A percentile compares a stretch with the other conserved stretches of the same genome.
Evolutionary conservation across 345 rosid species (phyloP).

Genomic region (Camelina sativa): DNA sequence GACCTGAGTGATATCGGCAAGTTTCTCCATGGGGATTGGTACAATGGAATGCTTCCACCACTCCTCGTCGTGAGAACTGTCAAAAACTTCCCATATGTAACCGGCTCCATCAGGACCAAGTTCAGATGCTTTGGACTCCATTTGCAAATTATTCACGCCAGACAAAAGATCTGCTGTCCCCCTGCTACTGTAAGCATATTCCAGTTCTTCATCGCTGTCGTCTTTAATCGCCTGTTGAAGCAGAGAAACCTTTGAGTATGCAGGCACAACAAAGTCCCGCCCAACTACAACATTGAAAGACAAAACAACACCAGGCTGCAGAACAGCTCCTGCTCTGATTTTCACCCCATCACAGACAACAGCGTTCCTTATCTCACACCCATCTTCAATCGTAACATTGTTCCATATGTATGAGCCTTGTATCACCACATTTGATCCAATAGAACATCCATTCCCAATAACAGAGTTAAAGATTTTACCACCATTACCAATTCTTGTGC

Average conservation of each 20-base stretch:
- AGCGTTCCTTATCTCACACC: conserved; percentile 77
- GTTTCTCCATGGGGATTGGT: conserved; percentile 76
- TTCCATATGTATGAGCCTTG: conserved; percentile 91
- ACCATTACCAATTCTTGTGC: conserved; percentile 65
- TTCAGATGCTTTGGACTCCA: conserved; percentile 54
- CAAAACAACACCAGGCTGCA: conserved; percentile 82
- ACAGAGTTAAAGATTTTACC: conserved; percentile 71
- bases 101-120: conserved; percentile 89
- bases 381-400: conserved; percentile 84
- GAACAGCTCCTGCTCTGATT: conserved; percentile 70
- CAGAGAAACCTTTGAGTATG: conserved; percentile 79
- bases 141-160: conserved; percentile 51
- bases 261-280: conserved; percentile 67
- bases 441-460: conserved; percentile 76
- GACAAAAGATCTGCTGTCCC: conserved; percentile 51
- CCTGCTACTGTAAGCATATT: conserved; percentile 74
- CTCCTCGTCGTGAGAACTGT: conserved; percentile 79
- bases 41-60: conserved; percentile 97
- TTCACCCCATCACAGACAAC: conserved; percentile 80
- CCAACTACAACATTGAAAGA: conserved; percentile 91
- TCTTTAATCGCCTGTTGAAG: conserved; percentile 76
- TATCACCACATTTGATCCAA: conserved; percentile 83
- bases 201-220: conserved; percentile 94
- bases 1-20: conserved; percentile 57
- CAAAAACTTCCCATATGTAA: conserved; percentile 76